phyloP scores from a whole-genome alignment of 176 grass and related monocot genomes.

The Triticum monococcum region DNA sequence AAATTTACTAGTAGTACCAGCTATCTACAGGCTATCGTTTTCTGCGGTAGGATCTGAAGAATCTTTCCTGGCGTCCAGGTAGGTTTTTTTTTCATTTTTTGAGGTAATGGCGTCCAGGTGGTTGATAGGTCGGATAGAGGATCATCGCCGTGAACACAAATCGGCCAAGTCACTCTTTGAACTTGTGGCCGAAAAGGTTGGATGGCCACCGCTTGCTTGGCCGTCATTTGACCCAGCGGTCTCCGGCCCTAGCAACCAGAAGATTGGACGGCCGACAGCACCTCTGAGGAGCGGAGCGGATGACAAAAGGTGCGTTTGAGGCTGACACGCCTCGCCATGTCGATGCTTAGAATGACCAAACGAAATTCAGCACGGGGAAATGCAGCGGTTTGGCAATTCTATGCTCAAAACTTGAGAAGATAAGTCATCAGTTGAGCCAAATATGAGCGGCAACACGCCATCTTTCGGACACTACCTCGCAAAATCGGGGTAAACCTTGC shows the following conservation, averaged over 20 bases:
- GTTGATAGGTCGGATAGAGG: not conserved
- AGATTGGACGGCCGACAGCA: constrained; percentile 24
- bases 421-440: not conserved
- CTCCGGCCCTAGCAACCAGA: not conserved
- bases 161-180: constrained; percentile 10
- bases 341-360: not conserved
- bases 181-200: constrained; percentile 15
- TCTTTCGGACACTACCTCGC: not conserved
- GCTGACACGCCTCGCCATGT: not conserved
- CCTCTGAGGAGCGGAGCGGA: not conserved
- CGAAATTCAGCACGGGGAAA: not conserved
- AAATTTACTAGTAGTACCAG: not conserved
- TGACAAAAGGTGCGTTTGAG: not conserved
- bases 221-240: not conserved
- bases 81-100: too few relatives aligned
- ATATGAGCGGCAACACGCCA: not conserved
- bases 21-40: not conserved
- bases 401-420: not conserved
- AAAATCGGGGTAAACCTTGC: not conserved
- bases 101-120: not conserved
- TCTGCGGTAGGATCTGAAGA: not conserved
- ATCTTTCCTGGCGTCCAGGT: not conserved
- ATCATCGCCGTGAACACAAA: not conserved
- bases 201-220: constrained; percentile 3
- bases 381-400: not conserved